Evolutionary conservation across 2,329 filamentous ascomycete genomes (phyloP), one percentile per base, ranked within the genome.

Genomic region (Clonostachys rhizophaga): DNA sequence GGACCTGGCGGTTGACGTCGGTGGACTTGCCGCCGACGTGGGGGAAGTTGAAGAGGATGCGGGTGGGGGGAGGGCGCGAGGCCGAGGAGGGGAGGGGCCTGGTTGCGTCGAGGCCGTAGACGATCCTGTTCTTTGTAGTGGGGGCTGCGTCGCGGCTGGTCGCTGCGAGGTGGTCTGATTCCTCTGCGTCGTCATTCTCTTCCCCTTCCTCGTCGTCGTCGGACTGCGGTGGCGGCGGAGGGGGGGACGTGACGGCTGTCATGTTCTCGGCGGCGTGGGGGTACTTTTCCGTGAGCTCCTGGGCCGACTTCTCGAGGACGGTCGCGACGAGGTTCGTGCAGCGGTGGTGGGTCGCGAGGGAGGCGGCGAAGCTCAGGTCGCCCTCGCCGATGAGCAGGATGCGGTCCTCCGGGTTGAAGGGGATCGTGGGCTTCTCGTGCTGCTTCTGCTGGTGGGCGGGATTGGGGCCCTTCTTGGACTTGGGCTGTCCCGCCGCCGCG

Each of bases 41-140:
- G 35, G 94, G 94, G 67, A 99, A 99, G 74, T 96, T 96, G 81
- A 97, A 99, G 54, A 92, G 76, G 52, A 97, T 85, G 48, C 83
- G 79, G 64, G 95, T 84, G 75, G 87, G 91, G 50, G 60, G 55
- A 30, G 66, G 64, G 39, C 60, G 62, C 51, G 58, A 53, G 57
- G 74, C 76, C n/a, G 60, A 57, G 34, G 72, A 63, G 30, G 72
- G 72, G 60, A 86, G 75, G 55, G 78, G 45, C 49, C 67, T 86
- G 40, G 77, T 83, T 2, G 85, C 88, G 65, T 91, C 87, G 52
- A 91, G 71, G 46, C 67, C 67, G 69, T 83, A 87, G 35, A 81
- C 62, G 1, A 89, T 54, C 44, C 58, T 61, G 59, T 64, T 66
- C 47, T 56, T 62, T 33, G 44, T 50, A 20, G 14, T 14, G 36